Evolutionary conservation across 257 asterid genomes (phyloP), one percentile per base, ranked within the genome.

Genomic region (Paraleonurus japonicus): DNA sequence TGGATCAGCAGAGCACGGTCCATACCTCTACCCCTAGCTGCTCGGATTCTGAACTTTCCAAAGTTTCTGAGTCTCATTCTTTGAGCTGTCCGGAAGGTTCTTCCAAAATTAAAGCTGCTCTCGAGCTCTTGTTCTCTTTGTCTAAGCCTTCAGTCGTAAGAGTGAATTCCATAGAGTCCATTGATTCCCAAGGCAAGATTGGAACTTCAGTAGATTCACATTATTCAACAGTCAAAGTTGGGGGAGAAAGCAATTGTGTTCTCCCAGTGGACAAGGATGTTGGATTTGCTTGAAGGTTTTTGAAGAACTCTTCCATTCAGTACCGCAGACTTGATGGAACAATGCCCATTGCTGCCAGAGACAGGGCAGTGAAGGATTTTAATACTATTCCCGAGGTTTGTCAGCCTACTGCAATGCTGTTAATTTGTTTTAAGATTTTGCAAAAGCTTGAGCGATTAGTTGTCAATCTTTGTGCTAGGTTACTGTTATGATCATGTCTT

Each of bases 261-360:
- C 87, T 95, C 99, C 58, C 98, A 92, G 84, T 95, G 99, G 99
- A 95, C 99, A 1, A 81, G 92, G 87, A 95, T 95, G 99, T 83
- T 95, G 79, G 98, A 92, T 86, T 81, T 95, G 82, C 97, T 95
- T 65, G 99, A 95, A 83, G 85, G 75, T 77, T 82, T 77, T 76
- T 95, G 71, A 95, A 85, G 75, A 68, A 23, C 11, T 76, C 92
- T 48, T 79, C 93, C 50, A 85, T 95, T 68, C 90, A 87, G 80
- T 95, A 92, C 70, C 84, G 97, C 59, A 88, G 99, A 72, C 99
- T 95, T 64, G 98, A 95, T 22, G 99, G 99, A 37, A 95, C 99
- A 13, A 89, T 92, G 98, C 84, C 96, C 68, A 87, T 95, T 70
- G 54, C 76, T 77, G 96, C 96, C 47, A 81, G 98, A 80, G 99